Conservation (phyloP, 345 rosid species). For the Hibiscus trionum region DNA sequence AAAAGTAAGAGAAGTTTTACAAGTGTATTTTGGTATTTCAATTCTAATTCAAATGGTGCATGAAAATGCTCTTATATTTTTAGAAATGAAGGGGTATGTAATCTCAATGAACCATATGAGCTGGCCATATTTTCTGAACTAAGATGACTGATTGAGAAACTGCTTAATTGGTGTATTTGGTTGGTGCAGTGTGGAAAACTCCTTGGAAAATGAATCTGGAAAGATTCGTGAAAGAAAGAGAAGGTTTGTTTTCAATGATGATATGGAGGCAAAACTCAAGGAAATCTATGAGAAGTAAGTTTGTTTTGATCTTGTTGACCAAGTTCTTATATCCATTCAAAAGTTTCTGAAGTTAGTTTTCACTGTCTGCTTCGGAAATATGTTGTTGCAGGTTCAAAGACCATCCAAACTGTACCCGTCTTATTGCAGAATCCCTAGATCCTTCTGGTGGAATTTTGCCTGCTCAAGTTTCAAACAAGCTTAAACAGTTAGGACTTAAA, state of each 20-base stretch:
- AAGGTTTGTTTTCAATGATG: slow-evolving; percentile 53
- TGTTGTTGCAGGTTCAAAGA: slow-evolving; percentile 60
- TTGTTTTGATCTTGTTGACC: slow-evolving; percentile 1
- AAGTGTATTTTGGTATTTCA: neutral
- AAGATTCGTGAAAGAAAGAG: slow-evolving; percentile 46
- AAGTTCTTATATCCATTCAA: neutral
- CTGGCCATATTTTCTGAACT: neutral
- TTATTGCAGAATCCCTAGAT: slow-evolving; percentile 63
- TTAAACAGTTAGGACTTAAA: slow-evolving; percentile 69
- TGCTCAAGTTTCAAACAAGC: slow-evolving; percentile 80
- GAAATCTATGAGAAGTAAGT: slow-evolving; percentile 69
- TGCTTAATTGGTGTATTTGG: slow-evolving; percentile 11
- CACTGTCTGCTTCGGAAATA: slow-evolving; percentile 17
- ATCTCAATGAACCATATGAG: neutral
- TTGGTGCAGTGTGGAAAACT: slow-evolving; percentile 38
- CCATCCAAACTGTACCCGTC: slow-evolving; percentile 40
- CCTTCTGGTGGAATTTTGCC: slow-evolving; percentile 64
- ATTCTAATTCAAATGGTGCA: neutral
- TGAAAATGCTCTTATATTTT: neutral
- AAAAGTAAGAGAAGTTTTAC: slow-evolving; percentile 35
- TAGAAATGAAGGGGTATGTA: neutral
- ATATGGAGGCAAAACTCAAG: slow-evolving; percentile 49
- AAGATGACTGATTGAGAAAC: neutral
- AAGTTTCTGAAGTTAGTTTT: slow-evolving; percentile 14
- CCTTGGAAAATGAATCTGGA: slow-evolving; percentile 29